A percentile compares a stretch with the other conserved stretches of the same genome.
These are phyloP conservation scores for Poa annua DNA, from an alignment of 176 grass and related monocot genomes.

Conservation along the genomic window DNA sequence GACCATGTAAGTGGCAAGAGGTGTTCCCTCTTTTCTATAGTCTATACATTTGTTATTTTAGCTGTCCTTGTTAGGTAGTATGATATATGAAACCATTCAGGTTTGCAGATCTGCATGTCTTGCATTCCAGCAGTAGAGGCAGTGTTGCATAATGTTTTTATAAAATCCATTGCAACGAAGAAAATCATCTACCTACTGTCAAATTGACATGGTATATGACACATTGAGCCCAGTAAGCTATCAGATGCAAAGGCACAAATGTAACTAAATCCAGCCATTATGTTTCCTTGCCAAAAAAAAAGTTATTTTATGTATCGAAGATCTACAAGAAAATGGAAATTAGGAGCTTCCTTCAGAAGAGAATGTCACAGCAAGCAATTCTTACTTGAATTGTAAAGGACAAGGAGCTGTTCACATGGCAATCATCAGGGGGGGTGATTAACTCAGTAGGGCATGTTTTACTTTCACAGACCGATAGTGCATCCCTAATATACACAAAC, in stretches of 20 bases:
- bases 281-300: neutral
- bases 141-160: neutral
- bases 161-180: neutral
- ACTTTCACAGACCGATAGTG: slow-evolving; percentile 80
- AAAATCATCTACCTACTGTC: slow-evolving; percentile 1
- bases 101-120: neutral
- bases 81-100: slow-evolving; percentile 6
- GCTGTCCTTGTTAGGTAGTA: neutral
- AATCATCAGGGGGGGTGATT: slow-evolving; percentile 95
- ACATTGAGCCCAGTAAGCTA: slow-evolving; percentile 1
- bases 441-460: slow-evolving; percentile 93
- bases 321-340: neutral
- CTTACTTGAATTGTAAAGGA: slow-evolving; percentile 91
- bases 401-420: slow-evolving; percentile 89
- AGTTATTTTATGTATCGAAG: neutral
- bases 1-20: neutral
- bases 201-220: slow-evolving; percentile 19
- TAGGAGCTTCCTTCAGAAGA: slow-evolving; percentile 9
- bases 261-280: slow-evolving; percentile 16
- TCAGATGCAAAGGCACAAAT: neutral
- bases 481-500: slow-evolving; percentile 60
- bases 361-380: slow-evolving; percentile 21
- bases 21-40: neutral
- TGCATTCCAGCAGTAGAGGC: neutral
- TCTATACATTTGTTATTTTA: neutral